Evolutionary conservation across 1,284 basidiomycete genomes (phyloP), one percentile per base, ranked within the genome.

Genomic region (Fomitopsis betulina): DNA sequence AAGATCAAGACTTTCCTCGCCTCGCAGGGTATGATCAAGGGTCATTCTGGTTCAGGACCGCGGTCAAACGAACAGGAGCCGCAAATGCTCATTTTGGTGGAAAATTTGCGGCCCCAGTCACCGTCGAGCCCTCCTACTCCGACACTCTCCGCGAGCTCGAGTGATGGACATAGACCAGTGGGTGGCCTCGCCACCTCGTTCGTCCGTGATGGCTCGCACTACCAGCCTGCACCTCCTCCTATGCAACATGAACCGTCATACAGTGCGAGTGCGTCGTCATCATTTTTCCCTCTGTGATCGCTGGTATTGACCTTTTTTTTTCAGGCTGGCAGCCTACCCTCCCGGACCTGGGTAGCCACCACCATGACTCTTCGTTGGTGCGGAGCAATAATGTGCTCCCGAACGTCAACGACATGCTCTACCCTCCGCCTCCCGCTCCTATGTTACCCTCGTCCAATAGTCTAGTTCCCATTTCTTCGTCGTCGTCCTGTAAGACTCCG

Each of bases 11-110:
- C 73, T 2, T 89, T 89, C 68, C 79, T 91, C 38, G 87, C 87
- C 0, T 81, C 86, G 0, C 87, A 91, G 69, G 89, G 89, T 57
- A 89, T 91, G 87, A 91, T 92, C 72, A 91, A 91, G 71, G 89
- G 89, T 40, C 89, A 91, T 67, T 86, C 89, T 27, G 86, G 85
- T 56, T 75, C 85, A 37, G 84, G 82, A 1, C 77, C 84, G 39
- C 84, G 85, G 38, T 71, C 75, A 25, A 66, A 74, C 27, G 84
- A 84, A 3, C 77, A 79, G 21, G 85, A 85, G 51, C 76, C 76
- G 21, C 77, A 78, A 51, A 77, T 85, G 60, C 76, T 88, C n/a
- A 71, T 78, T 45, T 75, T 87, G 58, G 73, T 77, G 57, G 75
- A 75, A 40, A 79, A 82, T 57, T 74, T 72, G 61, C 68, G 76